A percentile compares a stretch with the other conserved stretches of the same genome.
Evolutionary conservation across 495 filamentous ascomycete genomes (phyloP).

Genomic region (Penicillium chermesinum): DNA sequence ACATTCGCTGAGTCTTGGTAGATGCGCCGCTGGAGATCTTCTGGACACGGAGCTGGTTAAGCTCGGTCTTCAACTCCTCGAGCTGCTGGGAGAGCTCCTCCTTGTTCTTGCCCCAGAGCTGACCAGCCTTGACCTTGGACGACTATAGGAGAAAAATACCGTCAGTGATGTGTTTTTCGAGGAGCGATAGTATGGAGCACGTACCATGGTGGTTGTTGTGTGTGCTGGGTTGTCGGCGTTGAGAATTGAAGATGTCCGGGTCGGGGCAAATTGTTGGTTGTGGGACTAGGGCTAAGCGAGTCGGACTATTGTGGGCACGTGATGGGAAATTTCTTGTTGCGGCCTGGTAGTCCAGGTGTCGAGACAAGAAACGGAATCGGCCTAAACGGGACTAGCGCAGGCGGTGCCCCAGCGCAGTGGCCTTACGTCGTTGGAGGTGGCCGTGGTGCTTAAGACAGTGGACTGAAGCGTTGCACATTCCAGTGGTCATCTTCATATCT

Average conservation of each 20-base stretch:
- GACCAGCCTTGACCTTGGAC: slow-evolving; percentile 88
- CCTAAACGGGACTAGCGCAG: slow-evolving; percentile 6
- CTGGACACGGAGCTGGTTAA: slow-evolving; percentile 88
- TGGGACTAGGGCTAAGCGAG: slow-evolving; percentile 51
- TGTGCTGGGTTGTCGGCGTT: slow-evolving; percentile 45
- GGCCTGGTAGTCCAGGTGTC: slow-evolving; percentile 5
- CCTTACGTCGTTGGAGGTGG: background rate
- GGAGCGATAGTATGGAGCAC: slow-evolving; percentile 18
- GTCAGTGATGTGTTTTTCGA: slow-evolving; percentile 16
- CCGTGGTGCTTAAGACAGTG: background rate
- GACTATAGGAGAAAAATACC: slow-evolving; percentile 51
- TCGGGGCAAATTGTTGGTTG: slow-evolving; percentile 44
- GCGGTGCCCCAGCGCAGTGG: slow-evolving; percentile 5
- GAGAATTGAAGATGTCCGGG: slow-evolving; percentile 46
- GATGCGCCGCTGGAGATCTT: slow-evolving; percentile 92
- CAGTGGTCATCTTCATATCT: background rate
- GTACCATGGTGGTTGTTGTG: slow-evolving; percentile 48
- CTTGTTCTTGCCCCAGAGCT: slow-evolving; percentile 99
- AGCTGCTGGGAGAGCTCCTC: slow-evolving; percentile 92
- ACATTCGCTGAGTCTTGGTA: slow-evolving; percentile 97
- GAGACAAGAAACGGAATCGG: slow-evolving; percentile 5
- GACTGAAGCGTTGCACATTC: slow-evolving; percentile 1
- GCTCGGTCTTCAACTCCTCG: slow-evolving; percentile 88
- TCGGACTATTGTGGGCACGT: slow-evolving; percentile 37
- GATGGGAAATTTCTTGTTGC: slow-evolving; percentile 14